Conservation (phyloP, 208 protist genomes). For the Leishmania amazonensis region DNA sequence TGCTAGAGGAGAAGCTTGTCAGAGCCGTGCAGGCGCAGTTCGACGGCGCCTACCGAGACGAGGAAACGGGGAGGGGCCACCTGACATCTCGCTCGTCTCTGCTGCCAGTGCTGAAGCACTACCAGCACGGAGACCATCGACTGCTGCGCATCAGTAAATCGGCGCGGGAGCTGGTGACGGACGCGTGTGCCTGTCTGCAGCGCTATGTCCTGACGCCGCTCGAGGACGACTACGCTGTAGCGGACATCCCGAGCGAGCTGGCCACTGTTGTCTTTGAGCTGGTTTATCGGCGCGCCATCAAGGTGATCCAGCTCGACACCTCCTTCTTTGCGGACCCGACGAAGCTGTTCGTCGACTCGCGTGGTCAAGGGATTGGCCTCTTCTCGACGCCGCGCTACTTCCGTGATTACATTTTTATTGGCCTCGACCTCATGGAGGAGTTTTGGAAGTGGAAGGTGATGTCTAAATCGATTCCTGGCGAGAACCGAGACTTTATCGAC, state of each 20-base stretch:
- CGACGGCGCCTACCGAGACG: constrained; percentile 59
- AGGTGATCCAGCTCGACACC: constrained; percentile 55
- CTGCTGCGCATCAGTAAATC: constrained; percentile 58
- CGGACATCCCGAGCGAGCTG: constrained; percentile 67
- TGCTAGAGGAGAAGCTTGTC: constrained; percentile 51
- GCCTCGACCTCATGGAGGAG: constrained; percentile 76
- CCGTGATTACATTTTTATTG: constrained; percentile 79
- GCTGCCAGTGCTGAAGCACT: constrained; percentile 60
- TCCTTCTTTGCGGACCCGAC: constrained; percentile 52
- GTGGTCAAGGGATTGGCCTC: constrained; percentile 71
- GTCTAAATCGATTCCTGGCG: constrained; percentile 51
- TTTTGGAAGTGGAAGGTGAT: constrained; percentile 83
- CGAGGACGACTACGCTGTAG: constrained; percentile 78
- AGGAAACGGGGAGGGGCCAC: constrained; percentile 52
- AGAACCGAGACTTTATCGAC: constrained; percentile 69
- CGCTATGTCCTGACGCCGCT: constrained; percentile 62
- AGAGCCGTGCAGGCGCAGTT: constrained; percentile 51
- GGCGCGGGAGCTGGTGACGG: constrained; percentile 39
- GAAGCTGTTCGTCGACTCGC: constrained; percentile 64
- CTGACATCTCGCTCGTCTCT: constrained; percentile 18
- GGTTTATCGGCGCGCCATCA: constrained; percentile 50
- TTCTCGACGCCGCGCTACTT: constrained; percentile 54
- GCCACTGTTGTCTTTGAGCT: constrained; percentile 57
- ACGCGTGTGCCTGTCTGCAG: constrained; percentile 60
- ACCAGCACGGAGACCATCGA: constrained; percentile 74